Base-by-base conservation (phyloP, 495 filamentous ascomycete species). In the Achaetomiella virescens region DNA sequence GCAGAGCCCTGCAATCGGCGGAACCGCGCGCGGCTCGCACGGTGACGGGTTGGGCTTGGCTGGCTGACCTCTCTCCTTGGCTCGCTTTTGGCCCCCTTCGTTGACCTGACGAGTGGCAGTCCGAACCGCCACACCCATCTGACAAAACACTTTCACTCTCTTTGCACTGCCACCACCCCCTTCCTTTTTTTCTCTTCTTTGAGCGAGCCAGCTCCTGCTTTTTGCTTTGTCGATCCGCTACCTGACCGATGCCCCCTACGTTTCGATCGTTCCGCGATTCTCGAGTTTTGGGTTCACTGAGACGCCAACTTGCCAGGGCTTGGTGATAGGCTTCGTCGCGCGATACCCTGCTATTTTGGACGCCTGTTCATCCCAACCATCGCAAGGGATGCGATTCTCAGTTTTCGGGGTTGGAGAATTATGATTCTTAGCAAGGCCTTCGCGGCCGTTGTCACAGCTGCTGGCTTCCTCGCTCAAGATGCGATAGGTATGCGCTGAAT, bases 371-470 rank as follows among this genome's bases (percentile, higher is more conserved):
- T 18, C 37, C 6, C 29, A 37, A 18, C 18, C 41, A 2, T 7
- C n/a, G 22, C 41, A 36, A 36, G 52, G 52, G 44, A 55, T 48
- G 50, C 50, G 17, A 42, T 3, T 11, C 35, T 15, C 17, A 33
- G 29, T 9, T 42, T 31, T 42, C 24, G 52, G 47, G 36, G 38
- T 41, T 8, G 21, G 48, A 56, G 42, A 67, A 65, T 54, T 54
- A 72, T 72, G 70, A 56, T 69, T 48, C 20, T 65, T 44, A 52
- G 56, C 50, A 69, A 58, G 68, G 67, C 66, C 65, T 55, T 72
- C 42, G 59, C 65, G 63, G 64, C 70, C 63, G 42, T 69, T 40
- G 22, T 70, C 29, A 57, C 66, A 53, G 66, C 60, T 57, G 60
- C 57, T 38, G 64, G 57, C 40, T 29, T 68, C 25, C 54, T 70